Evolutionary conservation across 176 grass and related monocot species (phyloP).

Genomic region (Cenchrus americanus): DNA sequence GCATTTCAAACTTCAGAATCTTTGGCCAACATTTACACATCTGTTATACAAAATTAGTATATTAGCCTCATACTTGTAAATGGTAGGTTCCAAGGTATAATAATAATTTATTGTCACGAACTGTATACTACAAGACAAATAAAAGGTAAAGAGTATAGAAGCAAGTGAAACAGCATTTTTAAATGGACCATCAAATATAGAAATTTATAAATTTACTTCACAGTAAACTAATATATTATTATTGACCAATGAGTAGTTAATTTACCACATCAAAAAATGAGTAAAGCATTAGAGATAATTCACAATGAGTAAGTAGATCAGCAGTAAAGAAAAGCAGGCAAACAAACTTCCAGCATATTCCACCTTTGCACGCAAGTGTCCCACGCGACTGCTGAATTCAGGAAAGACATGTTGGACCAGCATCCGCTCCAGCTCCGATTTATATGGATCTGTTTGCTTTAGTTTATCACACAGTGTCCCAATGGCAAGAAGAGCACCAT

Average conservation of each 20-base stretch:
- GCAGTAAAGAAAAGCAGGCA: slow-evolving; percentile 28
- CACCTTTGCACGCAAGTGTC: slow-evolving; percentile 89
- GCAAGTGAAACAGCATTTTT: neutral
- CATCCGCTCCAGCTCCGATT: slow-evolving; percentile 77
- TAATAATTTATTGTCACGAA: neutral
- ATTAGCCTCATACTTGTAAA: neutral
- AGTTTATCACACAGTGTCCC: slow-evolving; percentile 91
- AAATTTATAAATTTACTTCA: neutral
- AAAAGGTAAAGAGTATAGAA: neutral
- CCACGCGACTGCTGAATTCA: slow-evolving; percentile 67
- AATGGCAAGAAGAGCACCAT: slow-evolving; percentile 94
- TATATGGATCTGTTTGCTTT: slow-evolving; percentile 89
- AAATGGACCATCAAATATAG: neutral
- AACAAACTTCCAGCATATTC: slow-evolving; percentile 27
- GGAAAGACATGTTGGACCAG: slow-evolving; percentile 86
- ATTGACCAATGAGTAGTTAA: neutral
- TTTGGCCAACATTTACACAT: no score
- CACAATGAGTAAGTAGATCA: neutral
- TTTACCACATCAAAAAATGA: neutral
- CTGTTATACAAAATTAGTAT: neutral
- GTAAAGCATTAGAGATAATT: neutral
- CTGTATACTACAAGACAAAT: neutral
- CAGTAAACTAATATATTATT: neutral
- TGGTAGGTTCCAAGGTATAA: neutral
- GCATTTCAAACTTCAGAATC: no score